Base-by-base conservation (phyloP, 345 rosid genomes). In the Gossypium mustelinum region DNA sequence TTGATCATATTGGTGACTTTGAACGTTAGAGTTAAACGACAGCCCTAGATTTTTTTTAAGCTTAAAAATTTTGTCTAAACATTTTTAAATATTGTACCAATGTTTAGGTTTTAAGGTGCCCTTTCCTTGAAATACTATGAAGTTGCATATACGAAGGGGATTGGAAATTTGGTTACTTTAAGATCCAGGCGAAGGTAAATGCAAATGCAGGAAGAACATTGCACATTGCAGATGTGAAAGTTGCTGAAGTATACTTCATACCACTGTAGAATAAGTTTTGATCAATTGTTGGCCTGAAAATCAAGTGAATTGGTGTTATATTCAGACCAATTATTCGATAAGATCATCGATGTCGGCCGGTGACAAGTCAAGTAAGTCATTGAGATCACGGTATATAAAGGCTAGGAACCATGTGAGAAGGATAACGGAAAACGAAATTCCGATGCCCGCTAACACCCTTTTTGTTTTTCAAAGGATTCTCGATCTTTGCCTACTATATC, bases 181-280 rank as follows among this genome's bases (percentile, higher is more conserved):
- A 79, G 43, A 84, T 66, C 95, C 98, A 94, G 44, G 98, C 97
- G 94, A 94, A 79, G 7, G 92, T 45, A 80, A 94, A 92, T 44
- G 96, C 88, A 52, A 92, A 89, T 63, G 98, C 98, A 2, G 99
- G 99, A 41, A 90, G 86, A 72, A 91, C 68, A 76, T 93, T 95
- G 81, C 86, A 73, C 94, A 93, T 84, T 47, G 99, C 90, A 64
- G 94, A 43, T 56, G 96, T 75, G 81, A 90, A 92, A 16, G 96
- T 89, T 14, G 99, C 99, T 11, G 94, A 86, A 4, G 98, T 92
- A 70, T 83, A 86, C 77, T 90, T 90, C 97, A 92, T 87, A 9
- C 97, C 98, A 34, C 90, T 87, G 75, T 89, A 94, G 79, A 57
- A 89, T 47, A 90, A 70, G 73, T 88, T 90, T 62, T 90, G 95